Base-by-base conservation (phyloP, 805 yeast species). In the Ogataea nonfermentans region DNA sequence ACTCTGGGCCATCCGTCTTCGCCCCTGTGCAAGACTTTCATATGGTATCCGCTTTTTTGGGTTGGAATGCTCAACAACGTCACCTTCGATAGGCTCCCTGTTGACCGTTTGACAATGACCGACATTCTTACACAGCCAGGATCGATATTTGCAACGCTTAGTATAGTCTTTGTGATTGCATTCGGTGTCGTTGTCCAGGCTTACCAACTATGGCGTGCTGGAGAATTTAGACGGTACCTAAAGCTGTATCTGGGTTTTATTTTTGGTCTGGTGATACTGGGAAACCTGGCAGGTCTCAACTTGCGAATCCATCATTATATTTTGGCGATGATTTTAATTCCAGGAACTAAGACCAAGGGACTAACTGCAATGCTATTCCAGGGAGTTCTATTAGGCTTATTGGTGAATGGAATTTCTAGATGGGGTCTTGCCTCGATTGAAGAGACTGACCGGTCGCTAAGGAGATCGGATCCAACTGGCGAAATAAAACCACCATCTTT, bases 371-470 rank as follows among this genome's bases (percentile, higher is more conserved):
- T 84, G 49, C 52, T 83, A 7, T 83, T 86, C 55, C 96, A 90
- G 57, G 98, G 97, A 2, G 74, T 91, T 1, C 65, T 91, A 16
- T 58, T 87, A 0, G 99, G 97, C 0, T 66, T 91, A 31, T 71
- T 84, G 35, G 68, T 89, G 5, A 83, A 90, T 15, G 99, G 99
- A 0, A 79, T 87, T 2, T 78, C 95, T 0, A 68, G 95, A 40
- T 91, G 99, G 99, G 97, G 93, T 40, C 80, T 84, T 53, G 97
- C 95, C 2, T 80, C 96, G 10, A 78, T 91, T 41, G 79, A 85
- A 1, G 96, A 91, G 55, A 86, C 96, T 0, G 74, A 74, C 17
- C 63, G 70, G 4, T 72, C 85, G 3, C 59, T 90, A 30, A 59
- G 78, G 40, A 68, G 97, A 49, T 84, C 84, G 13, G 95, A 85